Base-by-base conservation (phyloP, 2,329 filamentous ascomycete species). In the Fusarium sp. region DNA sequence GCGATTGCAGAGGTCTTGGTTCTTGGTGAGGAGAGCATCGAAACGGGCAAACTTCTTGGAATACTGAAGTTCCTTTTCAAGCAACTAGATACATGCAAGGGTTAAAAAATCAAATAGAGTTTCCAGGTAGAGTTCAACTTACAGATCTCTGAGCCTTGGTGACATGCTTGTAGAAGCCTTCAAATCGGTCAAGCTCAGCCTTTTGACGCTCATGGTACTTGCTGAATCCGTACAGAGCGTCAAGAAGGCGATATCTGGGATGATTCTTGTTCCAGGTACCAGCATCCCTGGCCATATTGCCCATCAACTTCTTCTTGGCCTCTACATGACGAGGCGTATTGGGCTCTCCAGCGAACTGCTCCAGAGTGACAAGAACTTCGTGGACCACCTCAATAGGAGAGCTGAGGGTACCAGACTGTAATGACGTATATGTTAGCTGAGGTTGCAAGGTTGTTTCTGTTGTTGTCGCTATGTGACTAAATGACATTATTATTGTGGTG, bases 41-140 rank as follows among this genome's bases (percentile, higher is more conserved):
- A 85, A 80, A 1, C 80, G 79, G 16, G 82, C 78, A 20, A 90
- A 84, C 71, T 88, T 90, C 67, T 89, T 86, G 2, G 87, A 87
- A 74, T 90, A 92, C 56, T 88, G 84, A 45, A 91, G 79, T 2
- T 86, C 81, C n/a, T 87, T 86, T 70, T 91, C 89, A 2, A 92
- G 85, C 3, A 88, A 27, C 85, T 87, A 42, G 1, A 4, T 4
- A 1, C 20, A 11, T 29, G 20, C 10, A 40, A 0, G 18, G 47
- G 18, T 66, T 10, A 40, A 56, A 16, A 66, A 58, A 57, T 11
- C 22, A 54, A n/a, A 22, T 20, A 45, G 13, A 14, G 10, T 40
- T 38, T 34, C 20, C 27, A 47, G 52, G n/a, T 3, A 27, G 24
- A 18, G n/a, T 8, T 20, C 9, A 6, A 56, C 64, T 57, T 16